A percentile compares a stretch with the other conserved stretches of the same genome.
phyloP scores from a whole-genome alignment of 2,329 filamentous ascomycete species.

The Fusarium sterilihyphosum region DNA sequence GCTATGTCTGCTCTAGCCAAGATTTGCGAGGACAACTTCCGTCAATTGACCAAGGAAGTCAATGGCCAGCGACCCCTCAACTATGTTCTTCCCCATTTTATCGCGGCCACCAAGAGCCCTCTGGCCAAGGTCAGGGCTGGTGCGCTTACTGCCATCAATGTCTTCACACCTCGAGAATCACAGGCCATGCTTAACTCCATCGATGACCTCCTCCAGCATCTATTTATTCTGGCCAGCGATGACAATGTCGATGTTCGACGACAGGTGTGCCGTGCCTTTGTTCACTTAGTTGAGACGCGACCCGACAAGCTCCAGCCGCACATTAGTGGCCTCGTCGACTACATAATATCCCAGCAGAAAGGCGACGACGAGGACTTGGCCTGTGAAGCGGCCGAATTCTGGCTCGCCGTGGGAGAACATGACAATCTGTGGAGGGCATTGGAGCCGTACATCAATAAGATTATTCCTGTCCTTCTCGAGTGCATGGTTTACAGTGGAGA shows the following conservation, averaged over 20 bases:
- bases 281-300: constrained; percentile 88
- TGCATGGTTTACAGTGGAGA: constrained; percentile 98
- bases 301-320: constrained; percentile 92
- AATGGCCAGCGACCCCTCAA: constrained; percentile 88
- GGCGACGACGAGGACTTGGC: constrained; percentile 89
- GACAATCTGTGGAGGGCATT: constrained; percentile 80
- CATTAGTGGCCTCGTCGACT: constrained; percentile 87
- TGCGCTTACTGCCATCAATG: constrained; percentile 86
- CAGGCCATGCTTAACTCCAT: constrained; percentile 83
- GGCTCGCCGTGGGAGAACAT: constrained; percentile 93
- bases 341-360: constrained; percentile 90
- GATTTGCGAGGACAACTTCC: constrained; percentile 96
- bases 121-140: constrained; percentile 81
- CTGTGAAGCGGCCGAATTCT: constrained; percentile 96
- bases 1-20: constrained; percentile 93
- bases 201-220: constrained; percentile 81
- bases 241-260: constrained; percentile 83
- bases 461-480: constrained; percentile 89
- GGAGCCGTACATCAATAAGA: constrained; percentile 80
- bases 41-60: constrained; percentile 85
- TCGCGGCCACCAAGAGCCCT: constrained; percentile 83
- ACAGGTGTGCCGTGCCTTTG: constrained; percentile 93
- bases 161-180: constrained; percentile 88
- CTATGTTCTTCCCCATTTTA: constrained; percentile 88
- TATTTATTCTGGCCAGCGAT: constrained; percentile 85